A percentile compares a stretch with the other conserved stretches of the same genome.
Evolutionary conservation across 352 stramenopile species (phyloP).

Genomic region (Phytophthora cactorum): DNA sequence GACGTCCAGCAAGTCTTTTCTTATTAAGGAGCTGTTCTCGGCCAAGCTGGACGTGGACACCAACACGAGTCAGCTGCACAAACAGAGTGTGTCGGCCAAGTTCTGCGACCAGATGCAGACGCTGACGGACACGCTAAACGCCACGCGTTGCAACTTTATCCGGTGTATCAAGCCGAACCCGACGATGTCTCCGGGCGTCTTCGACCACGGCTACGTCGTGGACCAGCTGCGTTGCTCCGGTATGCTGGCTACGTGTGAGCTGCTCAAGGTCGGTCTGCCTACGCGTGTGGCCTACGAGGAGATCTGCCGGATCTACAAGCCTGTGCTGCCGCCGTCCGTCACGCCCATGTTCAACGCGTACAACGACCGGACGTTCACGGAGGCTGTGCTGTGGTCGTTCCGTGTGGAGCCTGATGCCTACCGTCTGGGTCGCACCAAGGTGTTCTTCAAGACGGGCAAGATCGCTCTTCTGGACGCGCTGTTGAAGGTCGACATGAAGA

Average conservation of each 20-base stretch:
- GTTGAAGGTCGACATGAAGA: constrained; percentile 91
- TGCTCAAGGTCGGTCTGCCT: constrained; percentile 92
- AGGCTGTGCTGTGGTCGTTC: constrained; percentile 92
- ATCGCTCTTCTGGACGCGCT: constrained; percentile 89
- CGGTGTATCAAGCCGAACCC: constrained; percentile 93
- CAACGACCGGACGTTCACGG: constrained; percentile 88
- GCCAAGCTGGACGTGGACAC: constrained; percentile 59
- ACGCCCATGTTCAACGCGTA: constrained; percentile 84
- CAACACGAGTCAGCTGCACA: constrained; percentile 51
- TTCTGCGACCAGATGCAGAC: constrained; percentile 90
- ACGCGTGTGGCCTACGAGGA: constrained; percentile 92
- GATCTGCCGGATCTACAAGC: constrained; percentile 90
- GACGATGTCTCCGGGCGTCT: constrained; percentile 75
- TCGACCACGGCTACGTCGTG: constrained; percentile 91
- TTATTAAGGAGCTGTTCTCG: constrained; percentile 89
- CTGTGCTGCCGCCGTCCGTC: constrained; percentile 71
- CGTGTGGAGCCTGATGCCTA: constrained; percentile 87
- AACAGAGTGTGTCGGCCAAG: constrained; percentile 77
- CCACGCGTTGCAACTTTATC: constrained; percentile 89
- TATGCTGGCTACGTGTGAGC: constrained; percentile 91
- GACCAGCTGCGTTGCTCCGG: constrained; percentile 90
- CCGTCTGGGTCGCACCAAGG: constrained; percentile 87
- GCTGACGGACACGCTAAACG: constrained; percentile 86
- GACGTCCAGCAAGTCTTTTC: constrained; percentile 70
- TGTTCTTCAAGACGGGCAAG: constrained; percentile 94